Percentiles rank a stretch among this genome's conserved stretches.
phyloP scores from a whole-genome alignment of 306 rosid genomes.

The Rosa rugosa region DNA sequence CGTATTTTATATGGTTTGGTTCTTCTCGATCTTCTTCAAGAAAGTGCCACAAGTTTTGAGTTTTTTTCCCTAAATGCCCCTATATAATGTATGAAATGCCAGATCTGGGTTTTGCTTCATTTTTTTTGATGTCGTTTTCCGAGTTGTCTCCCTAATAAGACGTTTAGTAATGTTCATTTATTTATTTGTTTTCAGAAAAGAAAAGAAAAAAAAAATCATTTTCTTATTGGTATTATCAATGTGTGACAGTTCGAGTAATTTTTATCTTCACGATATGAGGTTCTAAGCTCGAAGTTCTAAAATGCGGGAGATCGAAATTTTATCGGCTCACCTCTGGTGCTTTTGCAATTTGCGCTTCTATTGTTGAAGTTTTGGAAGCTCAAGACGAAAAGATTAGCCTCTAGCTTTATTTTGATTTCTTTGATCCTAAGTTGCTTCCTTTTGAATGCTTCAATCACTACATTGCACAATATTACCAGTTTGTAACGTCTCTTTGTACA shows the following conservation, averaged over 20 bases:
- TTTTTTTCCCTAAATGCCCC: constrained; percentile 2
- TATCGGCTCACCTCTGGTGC: background rate
- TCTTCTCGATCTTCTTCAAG: background rate
- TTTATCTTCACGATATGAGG: no score
- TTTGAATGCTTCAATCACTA: background rate
- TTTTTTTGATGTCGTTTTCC: constrained; percentile 1
- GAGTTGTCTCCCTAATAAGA: background rate
- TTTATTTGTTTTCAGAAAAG: background rate
- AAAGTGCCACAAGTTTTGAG: constrained; percentile 18
- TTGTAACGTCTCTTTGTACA: background rate
- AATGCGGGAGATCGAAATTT: background rate
- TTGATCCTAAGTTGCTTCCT: background rate
- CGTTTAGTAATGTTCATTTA: background rate
- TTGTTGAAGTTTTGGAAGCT: background rate
- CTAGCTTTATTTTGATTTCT: constrained; percentile 1
- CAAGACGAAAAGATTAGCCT: background rate
- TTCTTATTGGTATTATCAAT: no score
- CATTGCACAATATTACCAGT: background rate
- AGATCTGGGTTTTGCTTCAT: background rate
- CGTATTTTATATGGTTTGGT: constrained; percentile 27
- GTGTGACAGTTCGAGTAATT: no score
- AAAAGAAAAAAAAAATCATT: no score
- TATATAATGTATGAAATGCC: background rate
- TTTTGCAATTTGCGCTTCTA: background rate
- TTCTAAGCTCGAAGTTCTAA: background rate